Conservation (phyloP, 2,329 filamentous ascomycete genomes). For the Calonectria crousiana region DNA sequence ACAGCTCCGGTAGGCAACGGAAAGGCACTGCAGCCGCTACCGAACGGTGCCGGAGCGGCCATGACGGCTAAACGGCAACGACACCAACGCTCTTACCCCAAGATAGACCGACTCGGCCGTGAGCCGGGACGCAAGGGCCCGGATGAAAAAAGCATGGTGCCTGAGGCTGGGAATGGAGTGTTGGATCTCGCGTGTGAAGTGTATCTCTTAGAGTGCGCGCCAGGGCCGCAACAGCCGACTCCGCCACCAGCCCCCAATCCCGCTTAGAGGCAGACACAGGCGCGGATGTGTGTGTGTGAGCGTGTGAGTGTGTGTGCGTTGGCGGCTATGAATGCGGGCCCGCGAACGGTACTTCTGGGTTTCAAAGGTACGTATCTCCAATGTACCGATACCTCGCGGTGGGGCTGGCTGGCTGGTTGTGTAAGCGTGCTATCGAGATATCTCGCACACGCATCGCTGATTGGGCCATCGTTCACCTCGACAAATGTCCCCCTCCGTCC, state of each 20-base stretch:
- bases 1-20: conserved; percentile 20
- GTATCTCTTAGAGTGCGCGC: background rate
- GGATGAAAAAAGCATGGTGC: background rate
- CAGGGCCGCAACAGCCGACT: background rate
- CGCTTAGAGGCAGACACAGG: background rate
- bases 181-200: conserved; percentile 2
- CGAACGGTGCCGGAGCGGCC: conserved; percentile 22
- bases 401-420: background rate
- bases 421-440: background rate
- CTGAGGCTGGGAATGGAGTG: background rate
- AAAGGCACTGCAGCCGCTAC: conserved; percentile 24
- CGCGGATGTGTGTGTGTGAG: background rate
- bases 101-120: conserved; percentile 10
- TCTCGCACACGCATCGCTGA: background rate
- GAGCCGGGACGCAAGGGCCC: background rate
- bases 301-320: background rate
- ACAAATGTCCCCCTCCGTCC: background rate
- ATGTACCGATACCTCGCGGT: conserved; percentile 10
- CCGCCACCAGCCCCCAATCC: conserved; percentile 16
- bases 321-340: background rate
- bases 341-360: conserved; percentile 21
- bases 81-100: background rate
- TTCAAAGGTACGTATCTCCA: background rate
- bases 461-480: background rate
- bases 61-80: conserved; percentile 14